Evolutionary conservation across 78 protist species (phyloP).

Genomic region (Dictyostelium citrinum): DNA sequence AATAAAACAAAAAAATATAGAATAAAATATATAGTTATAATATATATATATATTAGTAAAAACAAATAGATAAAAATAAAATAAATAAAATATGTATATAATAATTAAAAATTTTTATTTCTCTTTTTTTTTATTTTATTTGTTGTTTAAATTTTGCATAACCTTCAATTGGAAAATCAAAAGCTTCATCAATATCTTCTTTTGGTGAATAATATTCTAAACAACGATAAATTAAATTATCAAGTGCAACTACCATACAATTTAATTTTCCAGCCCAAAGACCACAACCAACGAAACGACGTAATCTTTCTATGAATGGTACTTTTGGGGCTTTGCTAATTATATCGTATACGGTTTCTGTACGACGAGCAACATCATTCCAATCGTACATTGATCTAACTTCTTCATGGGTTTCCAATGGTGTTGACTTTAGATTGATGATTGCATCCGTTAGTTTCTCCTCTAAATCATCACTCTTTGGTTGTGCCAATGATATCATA

Average conservation of each 20-base stretch:
- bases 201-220: conserved; percentile 62
- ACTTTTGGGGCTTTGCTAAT: conserved; percentile 45
- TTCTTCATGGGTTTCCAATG: conserved; percentile 37
- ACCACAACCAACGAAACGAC: conserved; percentile 80
- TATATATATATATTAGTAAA: neutral
- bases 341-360: conserved; percentile 80
- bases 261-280: conserved; percentile 80
- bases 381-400: conserved; percentile 86
- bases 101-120: neutral
- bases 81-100: neutral
- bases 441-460: conserved; percentile 21
- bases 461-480: conserved; percentile 67
- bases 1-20: neutral
- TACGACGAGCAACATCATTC: conserved; percentile 88
- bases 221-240: conserved; percentile 40
- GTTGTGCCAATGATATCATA: conserved; percentile 86
- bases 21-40: neutral
- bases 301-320: conserved; percentile 58
- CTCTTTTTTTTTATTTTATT: neutral
- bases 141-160: neutral
- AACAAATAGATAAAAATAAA: neutral
- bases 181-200: conserved; percentile 64
- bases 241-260: conserved; percentile 78
- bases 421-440: neutral
- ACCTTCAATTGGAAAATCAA: conserved; percentile 59